Percentiles rank a stretch among this genome's conserved stretches.
These are phyloP conservation scores for Lachnum nothofagi DNA, from an alignment of 2,329 filamentous ascomycete genomes.

Conservation along the genomic window DNA sequence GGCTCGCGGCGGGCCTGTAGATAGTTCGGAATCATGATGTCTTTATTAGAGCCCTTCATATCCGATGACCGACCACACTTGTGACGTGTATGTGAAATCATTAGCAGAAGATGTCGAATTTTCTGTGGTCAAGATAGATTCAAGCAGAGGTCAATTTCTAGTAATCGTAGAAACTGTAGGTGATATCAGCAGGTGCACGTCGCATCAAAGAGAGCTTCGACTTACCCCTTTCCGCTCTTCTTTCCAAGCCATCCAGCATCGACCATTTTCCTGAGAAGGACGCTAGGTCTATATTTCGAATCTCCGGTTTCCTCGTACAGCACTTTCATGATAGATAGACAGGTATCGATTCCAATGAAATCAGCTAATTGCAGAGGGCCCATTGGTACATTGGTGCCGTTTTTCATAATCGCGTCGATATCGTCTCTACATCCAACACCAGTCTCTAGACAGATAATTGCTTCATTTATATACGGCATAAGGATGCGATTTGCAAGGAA, in stretches of 20 bases:
- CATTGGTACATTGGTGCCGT: slow-evolving; percentile 98
- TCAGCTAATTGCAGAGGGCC: slow-evolving; percentile 88
- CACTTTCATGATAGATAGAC: slow-evolving; percentile 94
- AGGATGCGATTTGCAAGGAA: slow-evolving; percentile 95
- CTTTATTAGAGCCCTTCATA: slow-evolving; percentile 5
- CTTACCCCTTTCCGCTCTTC: slow-evolving; percentile 81
- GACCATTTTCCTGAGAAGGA: slow-evolving; percentile 89
- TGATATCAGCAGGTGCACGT: slow-evolving; percentile 16
- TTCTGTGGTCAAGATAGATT: not conserved
- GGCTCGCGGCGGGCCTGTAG: slow-evolving; percentile 19
- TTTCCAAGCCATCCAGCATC: slow-evolving; percentile 96
- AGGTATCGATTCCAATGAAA: slow-evolving; percentile 96
- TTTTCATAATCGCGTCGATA: slow-evolving; percentile 98
- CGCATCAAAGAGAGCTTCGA: not conserved
- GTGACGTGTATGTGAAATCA: not conserved
- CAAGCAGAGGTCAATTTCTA: slow-evolving; percentile 9
- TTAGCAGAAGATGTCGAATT: not conserved
- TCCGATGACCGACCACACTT: slow-evolving; percentile 1
- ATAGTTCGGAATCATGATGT: slow-evolving; percentile 19
- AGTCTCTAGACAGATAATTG: slow-evolving; percentile 91
- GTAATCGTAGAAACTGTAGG: slow-evolving; percentile 32
- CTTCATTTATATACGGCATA: slow-evolving; percentile 99
- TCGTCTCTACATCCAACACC: slow-evolving; percentile 82
- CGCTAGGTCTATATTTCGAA: slow-evolving; percentile 88
- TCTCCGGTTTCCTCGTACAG: slow-evolving; percentile 87